Base-by-base conservation (phyloP, 1,284 basidiomycete genomes). In the Ceratobasidium sp. region DNA sequence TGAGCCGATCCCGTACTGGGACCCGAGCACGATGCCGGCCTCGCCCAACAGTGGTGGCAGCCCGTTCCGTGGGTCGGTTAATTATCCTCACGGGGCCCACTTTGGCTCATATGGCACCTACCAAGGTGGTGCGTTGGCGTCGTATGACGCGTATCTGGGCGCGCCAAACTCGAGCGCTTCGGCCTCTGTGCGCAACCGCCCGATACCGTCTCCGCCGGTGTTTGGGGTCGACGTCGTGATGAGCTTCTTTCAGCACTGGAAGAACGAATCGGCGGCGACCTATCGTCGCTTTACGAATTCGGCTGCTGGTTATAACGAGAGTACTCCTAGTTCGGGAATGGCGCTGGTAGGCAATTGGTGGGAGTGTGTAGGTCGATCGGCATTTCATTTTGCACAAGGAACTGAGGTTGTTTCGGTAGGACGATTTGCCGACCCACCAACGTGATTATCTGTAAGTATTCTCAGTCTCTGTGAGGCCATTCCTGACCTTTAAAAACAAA, bases 321-420 rank as follows among this genome's bases (percentile, higher is more conserved):
- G 32, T 23, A 4, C 16, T 39, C 32, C 57, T 14, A 34, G 57
- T 39, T 58, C 57, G 26, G 53, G 52, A 18, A 57, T 36, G 52
- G 65, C 34, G 52, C 18, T 69, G 52, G 65, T 69, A 2, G 65
- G 65, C 14, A 69, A 69, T n/a, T 69, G 65, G 65, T 69, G 65
- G 65, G 65, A 69, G 65, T 5, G 18, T 36, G 65, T 69, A 34
- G 21, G 65, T 58, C 5, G 14, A 39, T 10, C 10, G 32, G 28
- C 41, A 23, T 10, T 39, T 21, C 12, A n/a, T 26, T 21, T 16
- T 3, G 4, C 34, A 26, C 10, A 34, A 12, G 4, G 16, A 50
- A 10, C 57, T 39, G 9, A 58, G 5, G 32, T 16, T 16, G n/a
- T 48, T 50, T 69, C 5, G 2, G n/a, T 57, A 69, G 65, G 65